phyloP scores from a whole-genome alignment of 148 eudicot genomes.

The Arctostaphylos glauca region DNA sequence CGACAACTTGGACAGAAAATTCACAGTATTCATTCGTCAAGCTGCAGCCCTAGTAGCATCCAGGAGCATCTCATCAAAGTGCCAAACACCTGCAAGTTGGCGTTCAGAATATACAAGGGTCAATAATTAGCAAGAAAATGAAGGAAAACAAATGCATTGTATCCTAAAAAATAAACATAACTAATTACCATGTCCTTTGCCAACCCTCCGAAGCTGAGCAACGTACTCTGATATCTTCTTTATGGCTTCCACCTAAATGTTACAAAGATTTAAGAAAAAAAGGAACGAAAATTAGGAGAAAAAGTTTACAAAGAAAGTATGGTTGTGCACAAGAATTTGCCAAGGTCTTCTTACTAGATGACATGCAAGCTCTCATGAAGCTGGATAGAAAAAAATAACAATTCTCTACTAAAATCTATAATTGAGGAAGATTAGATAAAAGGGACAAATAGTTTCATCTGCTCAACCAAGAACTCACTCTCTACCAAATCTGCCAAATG shows the following conservation, averaged over 20 bases:
- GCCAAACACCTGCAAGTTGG: background rate
- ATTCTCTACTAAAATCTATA: no score
- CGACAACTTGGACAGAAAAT: background rate
- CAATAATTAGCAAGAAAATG: background rate
- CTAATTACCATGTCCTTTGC: constrained; percentile 65
- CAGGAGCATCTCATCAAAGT: constrained; percentile 1
- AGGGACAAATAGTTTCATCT: constrained; percentile 32
- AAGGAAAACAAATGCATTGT: background rate
- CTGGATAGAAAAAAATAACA: no score
- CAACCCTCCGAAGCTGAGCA: constrained; percentile 65
- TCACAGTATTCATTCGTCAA: background rate
- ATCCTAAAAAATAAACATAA: background rate
- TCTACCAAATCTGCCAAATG: constrained; percentile 64
- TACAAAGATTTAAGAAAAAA: background rate
- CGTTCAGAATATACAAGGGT: background rate
- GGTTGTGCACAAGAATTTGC: background rate
- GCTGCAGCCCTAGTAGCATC: background rate
- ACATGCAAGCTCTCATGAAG: no score
- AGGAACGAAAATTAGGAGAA: background rate
- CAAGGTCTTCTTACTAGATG: background rate
- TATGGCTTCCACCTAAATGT: constrained; percentile 52
- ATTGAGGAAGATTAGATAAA: background rate
- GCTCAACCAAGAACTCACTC: constrained; percentile 51
- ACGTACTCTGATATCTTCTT: constrained; percentile 66
- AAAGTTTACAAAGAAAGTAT: background rate